Evolutionary conservation across 2,329 filamentous ascomycete genomes (phyloP), one percentile per base, ranked within the genome.

Genomic region (Epichloe baconii): DNA sequence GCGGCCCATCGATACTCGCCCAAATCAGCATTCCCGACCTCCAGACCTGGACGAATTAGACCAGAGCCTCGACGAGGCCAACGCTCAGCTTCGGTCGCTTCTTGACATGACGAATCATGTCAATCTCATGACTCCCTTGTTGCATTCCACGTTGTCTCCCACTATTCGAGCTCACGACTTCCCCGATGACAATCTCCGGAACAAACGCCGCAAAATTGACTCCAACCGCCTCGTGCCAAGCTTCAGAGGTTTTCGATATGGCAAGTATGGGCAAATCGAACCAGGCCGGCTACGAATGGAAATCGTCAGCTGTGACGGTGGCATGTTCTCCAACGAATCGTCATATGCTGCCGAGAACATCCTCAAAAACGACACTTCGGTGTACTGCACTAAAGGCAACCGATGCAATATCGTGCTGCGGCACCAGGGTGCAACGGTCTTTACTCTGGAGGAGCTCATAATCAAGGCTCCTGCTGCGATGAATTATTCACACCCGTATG

Each of bases 371-470:
- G 88, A 97, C 66, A 75, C 76, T 52, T 86, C 85, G 11, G 88
- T 95, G 2, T 97, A 96, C 64, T 94, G 89, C 68, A 95, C 89
- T 38, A 87, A 91, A 64, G 83, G 81, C n/a, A 85, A 85, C 54
- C 79, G 82, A 52, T 96, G 89, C 70, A 95, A 95, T 62, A 80
- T 97, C 58, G 75, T 97, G 12, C 68, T 97, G 52, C 80, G 81
- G 53, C 91, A 97, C 64, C 82, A 85, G 57, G 88, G 86, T 44
- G 82, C 82, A 38, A 85, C 85, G 2, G 80, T 86, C 0, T 97
- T 97, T 61, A 86, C 79, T 50, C 69, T 97, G 51, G 85, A 88
- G 58, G 91, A 91, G 68, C 71, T 97, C 47, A 76, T 94, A 56
- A 94, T 97, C 66, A 90, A 88, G 64, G 88, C 87, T 10, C 91